Conservation (phyloP, 805 yeast species). For the Kluyveromyces starmeri region DNA sequence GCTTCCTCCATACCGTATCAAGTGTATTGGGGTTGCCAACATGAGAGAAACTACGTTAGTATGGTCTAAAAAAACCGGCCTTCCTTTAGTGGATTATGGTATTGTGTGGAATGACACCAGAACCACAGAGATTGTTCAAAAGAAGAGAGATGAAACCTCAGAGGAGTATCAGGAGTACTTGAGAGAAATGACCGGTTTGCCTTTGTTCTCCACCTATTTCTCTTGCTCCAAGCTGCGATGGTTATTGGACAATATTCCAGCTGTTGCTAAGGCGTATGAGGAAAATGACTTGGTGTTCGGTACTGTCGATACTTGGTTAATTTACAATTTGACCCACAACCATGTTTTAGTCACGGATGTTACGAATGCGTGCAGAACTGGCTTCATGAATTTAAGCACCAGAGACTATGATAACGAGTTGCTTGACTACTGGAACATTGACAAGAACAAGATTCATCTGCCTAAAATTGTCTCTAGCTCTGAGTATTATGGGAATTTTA, state of each 20-base stretch:
- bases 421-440: constrained; percentile 73
- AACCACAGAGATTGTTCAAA: constrained; percentile 61
- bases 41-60: constrained; percentile 92
- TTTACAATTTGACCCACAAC: constrained; percentile 70
- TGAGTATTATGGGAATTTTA: constrained; percentile 66
- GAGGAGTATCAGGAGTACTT: constrained; percentile 49
- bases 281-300: constrained; percentile 81
- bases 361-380: constrained; percentile 86
- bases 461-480: constrained; percentile 78
- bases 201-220: constrained; percentile 75
- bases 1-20: constrained; percentile 50
- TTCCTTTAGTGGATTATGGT: constrained; percentile 70
- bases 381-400: constrained; percentile 75
- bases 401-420: constrained; percentile 68
- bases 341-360: constrained; percentile 72
- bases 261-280: constrained; percentile 58
- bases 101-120: constrained; percentile 96
- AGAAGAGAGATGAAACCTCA: constrained; percentile 45
- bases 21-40: constrained; percentile 81
- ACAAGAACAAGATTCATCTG: constrained; percentile 49
- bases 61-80: constrained; percentile 79
- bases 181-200: constrained; percentile 68
- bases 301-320: constrained; percentile 90
- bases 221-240: constrained; percentile 85
- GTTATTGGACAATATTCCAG: constrained; percentile 73